Conservation (phyloP, 371 early-diverging fungal species). For the Mycotypha africana region DNA sequence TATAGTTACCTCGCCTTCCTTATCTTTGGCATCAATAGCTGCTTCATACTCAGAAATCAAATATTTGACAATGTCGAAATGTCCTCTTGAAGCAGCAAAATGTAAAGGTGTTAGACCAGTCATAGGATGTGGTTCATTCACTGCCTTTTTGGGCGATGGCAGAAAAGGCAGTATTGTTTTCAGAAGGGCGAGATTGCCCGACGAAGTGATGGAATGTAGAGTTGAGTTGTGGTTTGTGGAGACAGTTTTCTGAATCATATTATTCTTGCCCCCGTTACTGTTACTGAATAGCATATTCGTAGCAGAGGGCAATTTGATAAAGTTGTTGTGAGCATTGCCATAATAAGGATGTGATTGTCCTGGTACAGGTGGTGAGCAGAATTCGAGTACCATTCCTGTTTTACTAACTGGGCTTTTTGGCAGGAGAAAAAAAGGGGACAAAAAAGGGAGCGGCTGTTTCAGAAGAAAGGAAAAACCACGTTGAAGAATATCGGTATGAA, state of each 20-base stretch:
- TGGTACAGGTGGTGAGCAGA: conserved; percentile 62
- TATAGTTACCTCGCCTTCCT: conserved; percentile 60
- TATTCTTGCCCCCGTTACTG: not conserved
- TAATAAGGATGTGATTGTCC: conserved; percentile 63
- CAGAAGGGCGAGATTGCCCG: conserved; percentile 16
- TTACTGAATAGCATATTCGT: conserved; percentile 5
- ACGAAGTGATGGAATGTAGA: conserved; percentile 26
- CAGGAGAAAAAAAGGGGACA: too few species aligned
- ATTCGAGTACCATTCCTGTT: conserved; percentile 31
- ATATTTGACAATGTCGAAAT: conserved; percentile 50
- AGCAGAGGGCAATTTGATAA: conserved; percentile 45
- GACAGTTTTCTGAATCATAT: not conserved
- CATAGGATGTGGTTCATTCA: conserved; percentile 31
- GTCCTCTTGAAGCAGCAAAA: conserved; percentile 65
- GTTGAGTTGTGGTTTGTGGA: conserved; percentile 12
- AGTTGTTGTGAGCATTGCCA: conserved; percentile 54
- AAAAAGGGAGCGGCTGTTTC: not conserved
- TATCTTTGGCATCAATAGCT: conserved; percentile 56
- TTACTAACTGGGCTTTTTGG: too few species aligned
- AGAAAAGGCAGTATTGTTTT: conserved; percentile 17
- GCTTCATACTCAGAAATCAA: conserved; percentile 60
- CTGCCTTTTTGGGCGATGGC: conserved; percentile 15
- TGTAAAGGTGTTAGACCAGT: conserved; percentile 67
- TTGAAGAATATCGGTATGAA: too few species aligned
- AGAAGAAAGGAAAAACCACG: not conserved